Base-by-base conservation (phyloP, 2,329 filamentous ascomycete genomes). In the Furcasterigmium furcatum region DNA sequence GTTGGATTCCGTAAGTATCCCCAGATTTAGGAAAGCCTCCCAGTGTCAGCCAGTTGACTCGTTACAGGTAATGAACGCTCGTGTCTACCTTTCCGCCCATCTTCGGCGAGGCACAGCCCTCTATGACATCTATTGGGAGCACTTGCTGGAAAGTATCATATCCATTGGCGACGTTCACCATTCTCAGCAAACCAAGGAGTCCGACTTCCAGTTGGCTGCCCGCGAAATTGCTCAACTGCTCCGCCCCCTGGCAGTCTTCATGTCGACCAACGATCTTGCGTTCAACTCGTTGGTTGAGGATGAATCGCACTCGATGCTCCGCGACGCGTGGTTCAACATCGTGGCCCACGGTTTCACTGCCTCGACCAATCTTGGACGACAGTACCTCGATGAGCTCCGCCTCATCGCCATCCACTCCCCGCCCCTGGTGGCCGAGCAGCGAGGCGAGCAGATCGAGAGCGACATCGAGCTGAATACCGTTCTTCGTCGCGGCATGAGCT, bases 321-420 rank as follows among this genome's bases (percentile, higher is more conserved):
- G 92, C 43, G 91, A 99, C 72, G 89, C 90, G 5, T 99, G 94
- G 94, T 97, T 96, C 70, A 99, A 99, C 58, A 90, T 97, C 51
- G 88, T 91, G 19, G 87, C 96, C 1, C 94, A 99, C 63, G 94
- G 91, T 5, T 95, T 97, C 61, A 85, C 84, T 9, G 76, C 86
- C 10, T 79, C 79, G 14, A 92, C 90, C 0, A 79, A 84, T 14
- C 80, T 87, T 45, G 88, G 85, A 16, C 85, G 84, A 60, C 80
- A 81, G 53, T 82, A 95, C 56, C 67, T 84, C 41, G 78, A 85
- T 46, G 91, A 96, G 60, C 75, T 99, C 18, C 83, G 88, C 20
- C 75, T 88, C 29, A 84, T 99, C 61, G 92, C 95, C 2, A 82
- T 90, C 43, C 85, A 96, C 65, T 96, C 91, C 12, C 85, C 88